Evolutionary conservation across 306 rosid species (phyloP), one percentile per base, ranked within the genome.

Genomic region (Quercus alba): DNA sequence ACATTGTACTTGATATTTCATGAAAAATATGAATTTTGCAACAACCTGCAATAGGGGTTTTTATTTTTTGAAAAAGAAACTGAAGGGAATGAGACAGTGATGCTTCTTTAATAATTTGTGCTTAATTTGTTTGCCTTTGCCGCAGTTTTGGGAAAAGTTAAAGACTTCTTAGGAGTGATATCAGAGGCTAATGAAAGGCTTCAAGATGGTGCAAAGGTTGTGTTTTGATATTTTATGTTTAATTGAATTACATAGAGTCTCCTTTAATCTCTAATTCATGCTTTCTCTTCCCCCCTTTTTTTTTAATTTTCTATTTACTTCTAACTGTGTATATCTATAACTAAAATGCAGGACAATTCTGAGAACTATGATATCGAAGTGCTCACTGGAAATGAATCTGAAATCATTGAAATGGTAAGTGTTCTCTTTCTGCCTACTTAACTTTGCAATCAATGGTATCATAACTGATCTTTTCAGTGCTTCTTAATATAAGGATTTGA

Each of bases 111-210:
- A 41, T 2, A 38, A 33, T 73, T 52, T 1, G 28, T 76, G 54
- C 78, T 73, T 63, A 73, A 20, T 23, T 84, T 76, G 31, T 72
- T 56, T 69, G 68, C 62, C 28, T 44, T 20, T 67, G 23, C 58
- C 71, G 83, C 81, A 89, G 89, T 89, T 68, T 75, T 89, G 57
- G 90, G 93, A 59, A 85, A 80, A 83, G 83, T 89, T 54, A 79
- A 77, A 58, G 80, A 91, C 77, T 94, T 94, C 73, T 79, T 94
- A 75, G 94, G 92, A 81, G 87, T 91, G 55, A 83, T 91, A 61
- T 88, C 94, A 73, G 91, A 94, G 91, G 91, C 97, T 63, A 94
- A 94, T 84, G 81, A 83, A 62, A 82, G 14, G 79, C 75, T 94
- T 78, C 79, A 86, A 77, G 66, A 72, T 62, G 87, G 87, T 86